Conservation (phyloP, 768 basidiomycete genomes). For the Auricularia cornea region DNA sequence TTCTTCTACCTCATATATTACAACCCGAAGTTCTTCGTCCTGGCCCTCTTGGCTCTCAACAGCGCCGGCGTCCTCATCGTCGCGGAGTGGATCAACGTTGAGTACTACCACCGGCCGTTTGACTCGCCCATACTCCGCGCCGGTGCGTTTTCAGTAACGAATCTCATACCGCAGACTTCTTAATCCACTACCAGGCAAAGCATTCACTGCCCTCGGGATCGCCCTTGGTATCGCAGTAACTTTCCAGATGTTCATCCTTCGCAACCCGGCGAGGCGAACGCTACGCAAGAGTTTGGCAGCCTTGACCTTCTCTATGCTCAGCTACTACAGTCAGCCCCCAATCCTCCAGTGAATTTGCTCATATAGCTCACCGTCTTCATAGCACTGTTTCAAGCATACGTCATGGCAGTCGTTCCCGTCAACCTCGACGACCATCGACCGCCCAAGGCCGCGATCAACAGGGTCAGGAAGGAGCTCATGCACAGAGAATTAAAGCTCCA, state of each 20-base stretch:
- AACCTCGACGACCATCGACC: conserved; percentile 8
- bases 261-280: conserved; percentile 19
- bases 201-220: conserved; percentile 17
- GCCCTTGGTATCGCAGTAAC: conserved; percentile 19
- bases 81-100: conserved; percentile 17
- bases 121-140: conserved; percentile 19
- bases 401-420: conserved; percentile 9
- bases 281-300: conserved; percentile 14
- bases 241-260: conserved; percentile 21
- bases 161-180: neutral
- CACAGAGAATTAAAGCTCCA: conserved; percentile 19
- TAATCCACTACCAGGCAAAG: conserved; percentile 1
- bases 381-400: conserved; percentile 11
- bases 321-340: conserved; percentile 6
- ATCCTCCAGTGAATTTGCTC: neutral
- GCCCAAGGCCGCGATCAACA: conserved; percentile 7
- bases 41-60: conserved; percentile 11
- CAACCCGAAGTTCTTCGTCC: conserved; percentile 9
- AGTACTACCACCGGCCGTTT: conserved; percentile 14
- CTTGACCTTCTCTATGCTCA: conserved; percentile 14
- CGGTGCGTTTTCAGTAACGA: conserved; percentile 7
- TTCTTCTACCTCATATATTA: conserved; percentile 11
- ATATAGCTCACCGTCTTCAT: neutral
- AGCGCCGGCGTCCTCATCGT: conserved; percentile 12
- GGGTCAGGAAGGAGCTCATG: conserved; percentile 16